These are phyloP conservation scores for Aspergillus conjunctus DNA, from an alignment of 495 filamentous ascomycete species.

Conservation along the genomic window DNA sequence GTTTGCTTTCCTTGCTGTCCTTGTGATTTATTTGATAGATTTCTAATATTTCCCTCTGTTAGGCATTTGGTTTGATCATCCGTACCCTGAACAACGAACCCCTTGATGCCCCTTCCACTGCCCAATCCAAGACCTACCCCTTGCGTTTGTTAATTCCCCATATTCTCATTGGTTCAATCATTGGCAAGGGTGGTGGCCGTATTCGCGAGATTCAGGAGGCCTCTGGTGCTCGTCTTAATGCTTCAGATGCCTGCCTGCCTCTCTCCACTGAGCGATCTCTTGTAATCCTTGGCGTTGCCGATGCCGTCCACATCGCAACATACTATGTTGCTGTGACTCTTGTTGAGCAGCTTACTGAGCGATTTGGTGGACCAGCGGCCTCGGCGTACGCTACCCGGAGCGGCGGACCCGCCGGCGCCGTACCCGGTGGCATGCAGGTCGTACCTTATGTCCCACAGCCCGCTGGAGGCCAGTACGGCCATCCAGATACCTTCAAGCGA, in stretches of 20 bases:
- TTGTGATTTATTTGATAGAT: neutral
- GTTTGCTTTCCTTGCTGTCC: slow-evolving; percentile 22
- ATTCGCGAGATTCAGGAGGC: slow-evolving; percentile 99
- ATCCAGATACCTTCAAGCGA: slow-evolving; percentile 82
- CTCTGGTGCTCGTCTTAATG: slow-evolving; percentile 93
- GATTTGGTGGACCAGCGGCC: slow-evolving; percentile 92
- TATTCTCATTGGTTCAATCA: slow-evolving; percentile 97
- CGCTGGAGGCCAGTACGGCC: slow-evolving; percentile 86
- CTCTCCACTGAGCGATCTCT: slow-evolving; percentile 94
- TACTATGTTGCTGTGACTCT: slow-evolving; percentile 98
- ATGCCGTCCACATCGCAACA: slow-evolving; percentile 96
- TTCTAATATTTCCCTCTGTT: neutral
- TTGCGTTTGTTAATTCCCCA: slow-evolving; percentile 94
- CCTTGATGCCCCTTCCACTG: slow-evolving; percentile 78
- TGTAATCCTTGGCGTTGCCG: slow-evolving; percentile 87
- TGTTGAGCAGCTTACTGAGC: slow-evolving; percentile 92
- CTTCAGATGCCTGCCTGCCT: slow-evolving; percentile 90
- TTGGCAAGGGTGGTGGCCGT: slow-evolving; percentile 90
- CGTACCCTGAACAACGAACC: slow-evolving; percentile 97
- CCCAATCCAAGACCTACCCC: slow-evolving; percentile 95
- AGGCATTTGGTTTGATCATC: slow-evolving; percentile 98
- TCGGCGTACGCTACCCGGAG: slow-evolving; percentile 96
- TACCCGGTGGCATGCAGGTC: slow-evolving; percentile 97
- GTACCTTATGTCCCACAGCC: slow-evolving; percentile 94
- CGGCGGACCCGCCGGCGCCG: slow-evolving; percentile 86